Base-by-base conservation (phyloP, 2,329 filamentous ascomycete genomes). In the Tolypocladium capitatum region DNA sequence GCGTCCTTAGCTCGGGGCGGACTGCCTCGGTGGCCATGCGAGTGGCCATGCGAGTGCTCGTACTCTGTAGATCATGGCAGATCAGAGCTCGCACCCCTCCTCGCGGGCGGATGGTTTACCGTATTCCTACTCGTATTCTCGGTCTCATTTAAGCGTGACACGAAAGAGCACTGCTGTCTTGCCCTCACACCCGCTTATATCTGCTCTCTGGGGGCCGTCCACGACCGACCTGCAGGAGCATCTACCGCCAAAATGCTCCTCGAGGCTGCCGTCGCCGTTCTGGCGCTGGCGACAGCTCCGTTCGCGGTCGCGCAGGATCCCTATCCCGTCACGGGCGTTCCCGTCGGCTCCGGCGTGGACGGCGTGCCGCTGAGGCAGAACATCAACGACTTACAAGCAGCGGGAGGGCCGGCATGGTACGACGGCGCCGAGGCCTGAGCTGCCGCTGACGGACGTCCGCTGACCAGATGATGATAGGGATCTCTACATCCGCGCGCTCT, bases 401-500 rank as follows among this genome's bases (percentile, higher is more conserved):
- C 31, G 4, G 44, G 32, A 6, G 48, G 48, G 2, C 18, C 44
- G 9, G n/a, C 32, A 30, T 49, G 48, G 48, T 49, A 46, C n/a
- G n/a, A n/a, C n/a, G n/a, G n/a, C n/a, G n/a, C n/a, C n/a, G n/a
- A n/a, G n/a, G n/a, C n/a, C n/a, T n/a, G n/a, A n/a, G n/a, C n/a
- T n/a, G n/a, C n/a, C n/a, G n/a, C n/a, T n/a, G n/a, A n/a, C n/a
- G n/a, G n/a, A n/a, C n/a, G n/a, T n/a, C n/a, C n/a, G n/a, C 43
- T 48, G 11, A 34, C 16, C 6, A 3, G 21, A 14, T 27, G 21
- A 14, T 27, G 11, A 31, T 11, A 69, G 73, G 72, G 70, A 76
- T 43, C 63, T 78, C 4, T 75, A 74, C 52, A 64, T 78, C 18
- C 67, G 67, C 36, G 69, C 71, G 9, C 55, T 77, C 18, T 56